phyloP scores from a whole-genome alignment of 1,284 basidiomycete genomes.

The Fomes fomentarius region DNA sequence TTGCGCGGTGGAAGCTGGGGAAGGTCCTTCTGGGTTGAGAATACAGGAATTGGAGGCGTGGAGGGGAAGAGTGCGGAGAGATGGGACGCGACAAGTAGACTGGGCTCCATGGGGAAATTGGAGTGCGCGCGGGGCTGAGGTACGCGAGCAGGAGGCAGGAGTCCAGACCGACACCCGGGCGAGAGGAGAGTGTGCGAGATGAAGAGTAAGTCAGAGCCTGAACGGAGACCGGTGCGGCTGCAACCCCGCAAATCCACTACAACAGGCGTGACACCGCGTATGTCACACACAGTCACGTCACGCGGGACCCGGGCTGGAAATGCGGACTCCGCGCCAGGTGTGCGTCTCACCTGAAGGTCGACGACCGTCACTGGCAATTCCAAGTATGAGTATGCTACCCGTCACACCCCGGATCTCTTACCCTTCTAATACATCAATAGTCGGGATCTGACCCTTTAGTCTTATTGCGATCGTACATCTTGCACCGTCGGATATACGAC shows the following conservation, averaged over 20 bases:
- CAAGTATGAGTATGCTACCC: neutral
- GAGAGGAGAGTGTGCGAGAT: constrained; percentile 13
- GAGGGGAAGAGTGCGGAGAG: constrained; percentile 64
- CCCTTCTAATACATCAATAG: constrained; percentile 1
- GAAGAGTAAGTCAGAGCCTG: neutral
- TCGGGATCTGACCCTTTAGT: constrained; percentile 5
- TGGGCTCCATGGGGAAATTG: constrained; percentile 38
- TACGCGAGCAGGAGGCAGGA: constrained; percentile 1
- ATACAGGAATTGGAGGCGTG: constrained; percentile 52
- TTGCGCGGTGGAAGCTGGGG: constrained; percentile 43
- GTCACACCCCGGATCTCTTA: neutral
- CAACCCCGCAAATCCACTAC: too few relatives aligned
- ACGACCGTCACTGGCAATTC: neutral
- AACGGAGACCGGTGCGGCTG: too few relatives aligned
- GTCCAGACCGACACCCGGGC: neutral
- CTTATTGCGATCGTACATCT: constrained; percentile 12
- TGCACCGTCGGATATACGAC: constrained; percentile 17
- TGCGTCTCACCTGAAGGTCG: too few relatives aligned
- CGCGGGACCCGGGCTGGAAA: too few relatives aligned
- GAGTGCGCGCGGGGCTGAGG: constrained; percentile 6
- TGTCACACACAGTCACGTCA: too few relatives aligned
- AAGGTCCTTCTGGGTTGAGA: constrained; percentile 58
- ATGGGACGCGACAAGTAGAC: constrained; percentile 61
- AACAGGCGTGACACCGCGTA: neutral
- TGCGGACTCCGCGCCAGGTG: too few relatives aligned